phyloP scores from a whole-genome alignment of 1,284 basidiomycete species.

The Tilletia caries region DNA sequence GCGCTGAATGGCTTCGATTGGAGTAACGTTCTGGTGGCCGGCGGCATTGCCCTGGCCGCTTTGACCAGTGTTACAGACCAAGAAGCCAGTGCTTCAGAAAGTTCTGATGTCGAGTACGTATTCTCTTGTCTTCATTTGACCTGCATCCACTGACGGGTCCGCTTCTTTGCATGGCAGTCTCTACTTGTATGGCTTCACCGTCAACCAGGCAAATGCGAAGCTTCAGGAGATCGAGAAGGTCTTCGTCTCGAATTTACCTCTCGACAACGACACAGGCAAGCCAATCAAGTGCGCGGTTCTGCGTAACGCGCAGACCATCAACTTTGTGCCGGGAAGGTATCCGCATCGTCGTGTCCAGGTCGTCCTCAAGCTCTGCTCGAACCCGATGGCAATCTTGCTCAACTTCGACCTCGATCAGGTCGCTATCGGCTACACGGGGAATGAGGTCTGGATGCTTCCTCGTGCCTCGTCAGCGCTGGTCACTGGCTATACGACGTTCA shows the following conservation, averaged over 20 bases:
- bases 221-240: constrained; percentile 13
- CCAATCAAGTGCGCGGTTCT: constrained; percentile 4
- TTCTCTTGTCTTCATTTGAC: background rate
- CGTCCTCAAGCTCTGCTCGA: constrained; percentile 19
- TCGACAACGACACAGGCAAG: background rate
- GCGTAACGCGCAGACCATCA: constrained; percentile 20
- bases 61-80: constrained; percentile 12
- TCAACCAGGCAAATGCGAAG: constrained; percentile 11
- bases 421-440: constrained; percentile 20
- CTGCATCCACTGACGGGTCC: background rate
- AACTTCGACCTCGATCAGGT: constrained; percentile 28
- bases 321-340: constrained; percentile 18
- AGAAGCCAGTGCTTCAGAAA: background rate
- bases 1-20: constrained; percentile 15
- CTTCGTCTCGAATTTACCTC: constrained; percentile 3
- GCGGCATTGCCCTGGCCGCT: constrained; percentile 14
- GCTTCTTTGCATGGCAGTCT: background rate
- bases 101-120: constrained; percentile 13
- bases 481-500: constrained; percentile 17
- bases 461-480: constrained; percentile 21
- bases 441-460: constrained; percentile 26
- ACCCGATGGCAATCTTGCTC: constrained; percentile 22
- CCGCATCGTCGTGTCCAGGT: constrained; percentile 23
- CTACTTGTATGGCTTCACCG: constrained; percentile 6
- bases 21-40: constrained; percentile 14